Evolutionary conservation across 495 filamentous ascomycete genomes (phyloP), one percentile per base, ranked within the genome.

Genomic region (Mytilinidion resinicola): DNA sequence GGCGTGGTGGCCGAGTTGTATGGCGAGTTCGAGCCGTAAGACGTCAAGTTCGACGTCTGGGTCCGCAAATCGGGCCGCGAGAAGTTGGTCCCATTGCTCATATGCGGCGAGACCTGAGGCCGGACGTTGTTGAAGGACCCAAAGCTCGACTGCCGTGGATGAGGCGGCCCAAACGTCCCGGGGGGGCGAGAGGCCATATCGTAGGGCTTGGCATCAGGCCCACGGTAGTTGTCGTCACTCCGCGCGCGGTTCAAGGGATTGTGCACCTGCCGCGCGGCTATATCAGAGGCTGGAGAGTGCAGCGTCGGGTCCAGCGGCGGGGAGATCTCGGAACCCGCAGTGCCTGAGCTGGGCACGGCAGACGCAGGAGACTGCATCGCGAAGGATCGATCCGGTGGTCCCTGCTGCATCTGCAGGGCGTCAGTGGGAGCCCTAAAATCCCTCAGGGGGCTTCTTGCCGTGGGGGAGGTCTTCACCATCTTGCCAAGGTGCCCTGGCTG

Each of bases 211-310:
- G 47, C 33, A 42, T 59, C 58, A 42, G 55, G 30, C 42, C 52
- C 50, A 25, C 65, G 65, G 49, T 68, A 68, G 17, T 53, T 60
- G 19, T 68, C 65, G 56, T 65, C 63, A 35, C 59, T 63, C 9
- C 51, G 41, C 6, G 65, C 21, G 19, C 65, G 43, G 46, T 59
- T 53, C 36, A 65, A 35, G 6, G 63, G 3, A 9, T 61, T 53
- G 15, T 20, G 62, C n/a, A 25, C 46, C 33, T 49, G 46, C 46
- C 21, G 21, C 46, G 57, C 20, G 19, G 38, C 37, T 4, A 60
- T 60, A 36, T 43, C 59, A 9, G 60, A 43, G 3, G 58, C 53
- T 9, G 65, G 65, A 30, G 64, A 67, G 21, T 61, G 64, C 4
- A 65, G 21, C 21, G 51, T 38, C 6, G 57, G 51, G 34, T 60